Evolutionary conservation across 1,284 basidiomycete genomes (phyloP).

Genomic region (Puccinia polysora): DNA sequence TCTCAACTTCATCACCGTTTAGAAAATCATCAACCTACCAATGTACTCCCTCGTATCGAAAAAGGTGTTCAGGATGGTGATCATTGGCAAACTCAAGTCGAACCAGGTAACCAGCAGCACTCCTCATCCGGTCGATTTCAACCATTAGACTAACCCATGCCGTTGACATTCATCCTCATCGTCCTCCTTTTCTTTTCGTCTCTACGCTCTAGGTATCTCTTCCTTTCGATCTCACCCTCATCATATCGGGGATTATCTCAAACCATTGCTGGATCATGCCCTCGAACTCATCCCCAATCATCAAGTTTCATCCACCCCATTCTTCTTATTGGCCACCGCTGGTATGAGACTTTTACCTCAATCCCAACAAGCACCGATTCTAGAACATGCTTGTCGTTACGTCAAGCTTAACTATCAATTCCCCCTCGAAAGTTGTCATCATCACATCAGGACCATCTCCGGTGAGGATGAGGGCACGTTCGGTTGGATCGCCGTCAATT

Average conservation of each 20-base stretch:
- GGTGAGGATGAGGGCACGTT: no score
- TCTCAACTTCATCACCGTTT: constrained; percentile 44
- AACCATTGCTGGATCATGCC: no score
- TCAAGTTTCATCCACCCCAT: no score
- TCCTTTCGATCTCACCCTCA: constrained; percentile 68
- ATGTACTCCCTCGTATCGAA: constrained; percentile 55
- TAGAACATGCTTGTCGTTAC: constrained; percentile 71
- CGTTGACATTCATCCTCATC: neutral
- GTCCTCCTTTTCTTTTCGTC: no score
- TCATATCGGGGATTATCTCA: constrained; percentile 71
- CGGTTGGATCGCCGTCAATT: no score
- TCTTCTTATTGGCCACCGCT: constrained; percentile 87
- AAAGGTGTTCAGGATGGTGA: constrained; percentile 77
- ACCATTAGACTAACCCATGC: no score
- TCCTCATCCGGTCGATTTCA: constrained; percentile 10
- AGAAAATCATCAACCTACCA: neutral
- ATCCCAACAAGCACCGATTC: constrained; percentile 66
- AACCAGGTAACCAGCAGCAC: constrained; percentile 70
- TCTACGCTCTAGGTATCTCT: constrained; percentile 81
- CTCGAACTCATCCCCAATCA: no score
- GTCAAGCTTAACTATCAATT: constrained; percentile 69
- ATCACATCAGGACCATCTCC: constrained; percentile 82
- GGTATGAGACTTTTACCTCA: constrained; percentile 85
- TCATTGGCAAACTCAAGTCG: constrained; percentile 84
- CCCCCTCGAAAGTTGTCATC: constrained; percentile 70